A percentile compares a stretch with the other conserved stretches of the same genome.
These are phyloP conservation scores for Leccinum subtestaceum DNA, from an alignment of 768 basidiomycete species.

Conservation along the genomic window DNA sequence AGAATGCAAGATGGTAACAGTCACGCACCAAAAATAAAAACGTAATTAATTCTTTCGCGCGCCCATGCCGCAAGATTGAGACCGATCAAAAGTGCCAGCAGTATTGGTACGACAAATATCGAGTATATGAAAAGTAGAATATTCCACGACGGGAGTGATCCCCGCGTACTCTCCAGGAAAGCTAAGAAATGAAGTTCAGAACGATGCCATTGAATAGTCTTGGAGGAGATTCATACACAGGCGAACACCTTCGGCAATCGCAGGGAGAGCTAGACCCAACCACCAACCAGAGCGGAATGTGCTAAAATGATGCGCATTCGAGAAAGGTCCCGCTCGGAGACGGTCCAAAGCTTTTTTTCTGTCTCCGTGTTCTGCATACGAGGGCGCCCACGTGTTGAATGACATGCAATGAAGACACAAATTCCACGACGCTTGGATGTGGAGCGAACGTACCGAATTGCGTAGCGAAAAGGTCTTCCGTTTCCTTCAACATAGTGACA, in stretches of 20 bases:
- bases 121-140: constrained; percentile 78
- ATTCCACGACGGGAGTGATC: constrained; percentile 62
- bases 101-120: constrained; percentile 64
- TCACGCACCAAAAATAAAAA: constrained; percentile 77
- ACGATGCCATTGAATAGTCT: not conserved
- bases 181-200: constrained; percentile 36
- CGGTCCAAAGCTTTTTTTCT: constrained; percentile 70
- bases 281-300: constrained; percentile 73
- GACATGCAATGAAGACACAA: not conserved
- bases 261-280: constrained; percentile 71
- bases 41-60: constrained; percentile 80
- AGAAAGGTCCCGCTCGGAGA: constrained; percentile 52
- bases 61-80: constrained; percentile 81
- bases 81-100: constrained; percentile 77
- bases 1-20: not conserved
- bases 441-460: constrained; percentile 62
- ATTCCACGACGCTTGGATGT: not conserved
- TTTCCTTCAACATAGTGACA: constrained; percentile 63
- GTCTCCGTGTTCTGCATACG: constrained; percentile 56
- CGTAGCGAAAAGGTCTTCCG: constrained; percentile 73
- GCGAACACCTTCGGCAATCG: constrained; percentile 60
- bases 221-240: constrained; percentile 38
- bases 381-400: not conserved
- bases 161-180: constrained; percentile 49
- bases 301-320: constrained; percentile 68